Evolutionary conservation across 345 rosid genomes (phyloP).

Genomic region (Excoecaria cochinchinensis): DNA sequence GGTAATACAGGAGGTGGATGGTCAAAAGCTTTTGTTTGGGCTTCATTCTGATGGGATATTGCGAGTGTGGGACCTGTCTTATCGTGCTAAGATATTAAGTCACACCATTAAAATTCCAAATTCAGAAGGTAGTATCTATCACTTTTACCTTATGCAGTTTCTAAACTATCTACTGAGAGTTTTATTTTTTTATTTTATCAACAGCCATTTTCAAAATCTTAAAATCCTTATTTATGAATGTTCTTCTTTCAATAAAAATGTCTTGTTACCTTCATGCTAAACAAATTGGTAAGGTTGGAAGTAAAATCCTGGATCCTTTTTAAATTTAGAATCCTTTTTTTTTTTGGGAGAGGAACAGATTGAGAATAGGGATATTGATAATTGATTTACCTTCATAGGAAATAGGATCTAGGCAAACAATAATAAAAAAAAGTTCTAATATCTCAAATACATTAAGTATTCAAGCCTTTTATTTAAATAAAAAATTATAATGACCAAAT

Average conservation of each 20-base stretch:
- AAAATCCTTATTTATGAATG: background rate
- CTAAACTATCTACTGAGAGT: background rate
- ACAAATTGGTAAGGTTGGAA: background rate
- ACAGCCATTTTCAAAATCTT: background rate
- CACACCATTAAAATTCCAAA: conserved; percentile 47
- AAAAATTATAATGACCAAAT: too few species aligned
- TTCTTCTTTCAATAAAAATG: background rate
- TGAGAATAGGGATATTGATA: background rate
- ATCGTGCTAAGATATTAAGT: conserved; percentile 51
- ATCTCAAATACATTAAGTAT: too few species aligned
- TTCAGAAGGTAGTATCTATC: conserved; percentile 54
- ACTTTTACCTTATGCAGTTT: conserved; percentile 4
- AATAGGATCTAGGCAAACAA: too few species aligned
- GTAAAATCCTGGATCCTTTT: background rate
- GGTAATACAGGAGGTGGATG: conserved; percentile 49
- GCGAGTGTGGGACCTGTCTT: conserved; percentile 68
- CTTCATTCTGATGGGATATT: conserved; percentile 74
- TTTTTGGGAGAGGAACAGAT: background rate
- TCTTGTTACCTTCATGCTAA: background rate
- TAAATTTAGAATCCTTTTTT: background rate
- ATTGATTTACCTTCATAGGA: background rate
- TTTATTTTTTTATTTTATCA: background rate
- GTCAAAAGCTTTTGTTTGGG: conserved; percentile 45
- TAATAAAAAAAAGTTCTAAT: too few species aligned
- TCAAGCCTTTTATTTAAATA: too few species aligned